These are phyloP conservation scores for Phytophthora aleatoria DNA, from an alignment of 352 stramenopile species.

Conservation along the genomic window DNA sequence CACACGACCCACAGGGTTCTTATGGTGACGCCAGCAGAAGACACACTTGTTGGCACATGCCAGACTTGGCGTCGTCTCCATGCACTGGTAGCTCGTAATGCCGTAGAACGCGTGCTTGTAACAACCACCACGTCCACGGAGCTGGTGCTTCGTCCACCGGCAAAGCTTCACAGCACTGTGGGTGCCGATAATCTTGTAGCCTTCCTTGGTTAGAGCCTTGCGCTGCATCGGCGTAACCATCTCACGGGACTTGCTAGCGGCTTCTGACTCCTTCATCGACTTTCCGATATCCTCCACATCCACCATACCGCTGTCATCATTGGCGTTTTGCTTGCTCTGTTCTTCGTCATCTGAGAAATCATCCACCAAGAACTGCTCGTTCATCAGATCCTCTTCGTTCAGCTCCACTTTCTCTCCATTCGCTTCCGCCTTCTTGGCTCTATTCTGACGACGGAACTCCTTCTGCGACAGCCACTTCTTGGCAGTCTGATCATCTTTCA, in stretches of 20 bases:
- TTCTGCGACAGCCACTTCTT: conserved; percentile 81
- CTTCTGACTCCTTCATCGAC: conserved; percentile 87
- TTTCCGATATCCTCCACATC: conserved; percentile 89
- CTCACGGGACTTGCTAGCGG: conserved; percentile 73
- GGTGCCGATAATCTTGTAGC: conserved; percentile 98
- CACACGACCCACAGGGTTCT: conserved; percentile 97
- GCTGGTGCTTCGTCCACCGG: conserved; percentile 98
- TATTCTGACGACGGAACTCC: conserved; percentile 85
- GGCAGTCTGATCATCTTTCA: conserved; percentile 20
- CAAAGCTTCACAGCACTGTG: conserved; percentile 99
- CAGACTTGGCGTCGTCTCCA: conserved; percentile 97
- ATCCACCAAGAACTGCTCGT: conserved; percentile 76
- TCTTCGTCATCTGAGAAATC: conserved; percentile 78
- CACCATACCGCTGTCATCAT: conserved; percentile 61
- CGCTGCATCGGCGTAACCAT: conserved; percentile 97
- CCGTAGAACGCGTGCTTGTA: conserved; percentile 99
- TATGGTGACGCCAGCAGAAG: conserved; percentile 99
- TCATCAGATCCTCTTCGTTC: conserved; percentile 88
- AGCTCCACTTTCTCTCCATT: conserved; percentile 66
- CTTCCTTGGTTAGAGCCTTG: conserved; percentile 96
- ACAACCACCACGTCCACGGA: conserved; percentile 95
- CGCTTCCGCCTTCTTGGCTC: conserved; percentile 64
- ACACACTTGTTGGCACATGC: conserved; percentile 99
- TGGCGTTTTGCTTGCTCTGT: conserved; percentile 30
- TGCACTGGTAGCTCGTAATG: conserved; percentile 99